These are phyloP conservation scores for Hymenochaete sp. DNA, from an alignment of 1,284 basidiomycete species.

Conservation along the genomic window DNA sequence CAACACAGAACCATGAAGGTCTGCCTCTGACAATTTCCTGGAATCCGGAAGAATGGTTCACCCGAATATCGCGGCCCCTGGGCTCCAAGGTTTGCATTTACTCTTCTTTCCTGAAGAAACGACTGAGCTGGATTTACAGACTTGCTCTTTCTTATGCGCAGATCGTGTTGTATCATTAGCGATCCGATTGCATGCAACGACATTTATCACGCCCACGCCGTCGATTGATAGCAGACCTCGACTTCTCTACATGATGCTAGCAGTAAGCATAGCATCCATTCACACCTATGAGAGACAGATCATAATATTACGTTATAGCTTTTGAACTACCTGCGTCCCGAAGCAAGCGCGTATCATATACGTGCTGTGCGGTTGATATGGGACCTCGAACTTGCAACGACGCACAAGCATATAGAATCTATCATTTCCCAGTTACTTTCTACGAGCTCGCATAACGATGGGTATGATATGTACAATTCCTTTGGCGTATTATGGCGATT, in stretches of 20 bases:
- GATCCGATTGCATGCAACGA: constrained; percentile 45
- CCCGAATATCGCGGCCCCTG: constrained; percentile 22
- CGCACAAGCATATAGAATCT: constrained; percentile 62
- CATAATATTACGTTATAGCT: constrained; percentile 39
- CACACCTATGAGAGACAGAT: background rate
- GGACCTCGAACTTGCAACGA: constrained; percentile 62
- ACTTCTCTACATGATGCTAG: constrained; percentile 49
- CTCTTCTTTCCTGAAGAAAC: constrained; percentile 3
- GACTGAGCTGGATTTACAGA: constrained; percentile 30
- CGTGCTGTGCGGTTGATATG: constrained; percentile 84
- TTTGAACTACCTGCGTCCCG: constrained; percentile 64
- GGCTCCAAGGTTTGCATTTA: constrained; percentile 22
- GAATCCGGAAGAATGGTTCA: constrained; percentile 28
- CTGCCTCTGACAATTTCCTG: constrained; percentile 21
- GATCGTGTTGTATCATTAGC: constrained; percentile 56
- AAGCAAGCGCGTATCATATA: constrained; percentile 68
- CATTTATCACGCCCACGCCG: constrained; percentile 43
- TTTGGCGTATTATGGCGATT: constrained; percentile 92
- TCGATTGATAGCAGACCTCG: constrained; percentile 44
- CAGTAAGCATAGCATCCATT: constrained; percentile 26
- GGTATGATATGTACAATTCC: constrained; percentile 66
- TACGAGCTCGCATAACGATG: constrained; percentile 38
- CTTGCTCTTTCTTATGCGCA: constrained; percentile 56
- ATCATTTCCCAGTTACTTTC: constrained; percentile 67
- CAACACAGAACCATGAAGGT: background rate